Percentiles rank a stretch among this genome's conserved stretches.
Evolutionary conservation across 176 grass and related monocot species (phyloP).

Genomic region (Otatea glauca): DNA sequence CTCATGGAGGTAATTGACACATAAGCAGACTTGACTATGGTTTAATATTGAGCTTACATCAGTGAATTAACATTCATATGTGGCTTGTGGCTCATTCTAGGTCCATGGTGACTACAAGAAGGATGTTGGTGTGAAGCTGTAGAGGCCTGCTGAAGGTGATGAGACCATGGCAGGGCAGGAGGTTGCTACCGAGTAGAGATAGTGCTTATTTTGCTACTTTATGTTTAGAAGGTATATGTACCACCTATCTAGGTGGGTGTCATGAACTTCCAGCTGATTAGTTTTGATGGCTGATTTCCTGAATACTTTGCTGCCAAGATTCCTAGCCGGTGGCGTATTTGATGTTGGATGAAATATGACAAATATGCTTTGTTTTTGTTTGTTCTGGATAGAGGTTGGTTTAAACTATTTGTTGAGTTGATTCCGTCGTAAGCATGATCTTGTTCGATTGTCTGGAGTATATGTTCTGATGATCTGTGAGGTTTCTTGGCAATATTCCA

Average conservation of each 20-base stretch:
- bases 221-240: constrained; percentile 37
- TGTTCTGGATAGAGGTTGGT: constrained; percentile 6
- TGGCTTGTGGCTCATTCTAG: constrained; percentile 34
- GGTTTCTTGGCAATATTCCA: background rate
- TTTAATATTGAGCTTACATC: background rate
- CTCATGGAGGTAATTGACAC: constrained; percentile 82
- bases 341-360: background rate
- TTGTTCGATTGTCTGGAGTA: background rate
- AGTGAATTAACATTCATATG: background rate
- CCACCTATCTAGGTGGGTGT: constrained; percentile 32
- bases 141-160: constrained; percentile 77
- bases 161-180: constrained; percentile 53
- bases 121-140: constrained; percentile 77
- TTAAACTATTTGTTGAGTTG: background rate
- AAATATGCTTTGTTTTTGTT: background rate
- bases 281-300: constrained; percentile 35
- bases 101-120: constrained; percentile 91
- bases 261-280: constrained; percentile 27
- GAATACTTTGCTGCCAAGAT: background rate
- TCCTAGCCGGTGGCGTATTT: background rate
- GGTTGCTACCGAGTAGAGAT: constrained; percentile 54
- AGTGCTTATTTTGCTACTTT: constrained; percentile 27
- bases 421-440: background rate
- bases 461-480: background rate
- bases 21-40: background rate